Base-by-base conservation (phyloP, 2,329 filamentous ascomycete genomes). In the Paracoccidioides lutzii region DNA sequence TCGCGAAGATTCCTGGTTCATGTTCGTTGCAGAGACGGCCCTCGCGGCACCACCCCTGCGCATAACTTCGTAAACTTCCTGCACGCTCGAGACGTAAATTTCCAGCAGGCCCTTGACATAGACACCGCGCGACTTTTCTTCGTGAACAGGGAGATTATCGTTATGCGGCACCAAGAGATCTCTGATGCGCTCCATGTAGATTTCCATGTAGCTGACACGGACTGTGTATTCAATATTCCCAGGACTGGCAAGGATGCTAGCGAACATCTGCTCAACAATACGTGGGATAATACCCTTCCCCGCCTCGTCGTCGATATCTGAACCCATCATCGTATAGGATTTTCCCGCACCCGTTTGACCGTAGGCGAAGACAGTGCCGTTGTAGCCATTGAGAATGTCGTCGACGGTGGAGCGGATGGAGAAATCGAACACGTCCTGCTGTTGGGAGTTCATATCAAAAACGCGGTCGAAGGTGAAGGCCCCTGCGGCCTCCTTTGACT, bases 301-400 rank as follows among this genome's bases (percentile, higher is more conserved):
- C 38, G 85, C 81, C 2, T 88, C 83, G 71, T 96, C 88, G 67
- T 94, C 89, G 74, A 98, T 96, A 72, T 91, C 90, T 52, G 87
- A 87, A 59, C 88, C 88, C 89, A 94, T 95, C 93, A 98, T 98
- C 54, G 93, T 97, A 71, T 95, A 97, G 28, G 93, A 97, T 78
- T 98, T 98, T 78, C 93, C 93, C 10, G 91, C 90, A 72, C 93
- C 93, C 0, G 93, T 98, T 78, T 97, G 93, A 62, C 93, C 93
- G 71, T 98, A 98, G 60, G 93, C 93, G 66, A 98, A 97, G 63
- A 98, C 91, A 12, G 91, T 97, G 69, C 91, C 93, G 76, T 98
- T 98, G 81, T 98, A 98, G 62, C 93, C 93, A 74, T 97, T 95
- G 62, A 98, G 80, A 63, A 98, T 96, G 71, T 97, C 93, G 75